Conservation (phyloP, 768 basidiomycete genomes). For the Cyclocybe aegerita region DNA sequence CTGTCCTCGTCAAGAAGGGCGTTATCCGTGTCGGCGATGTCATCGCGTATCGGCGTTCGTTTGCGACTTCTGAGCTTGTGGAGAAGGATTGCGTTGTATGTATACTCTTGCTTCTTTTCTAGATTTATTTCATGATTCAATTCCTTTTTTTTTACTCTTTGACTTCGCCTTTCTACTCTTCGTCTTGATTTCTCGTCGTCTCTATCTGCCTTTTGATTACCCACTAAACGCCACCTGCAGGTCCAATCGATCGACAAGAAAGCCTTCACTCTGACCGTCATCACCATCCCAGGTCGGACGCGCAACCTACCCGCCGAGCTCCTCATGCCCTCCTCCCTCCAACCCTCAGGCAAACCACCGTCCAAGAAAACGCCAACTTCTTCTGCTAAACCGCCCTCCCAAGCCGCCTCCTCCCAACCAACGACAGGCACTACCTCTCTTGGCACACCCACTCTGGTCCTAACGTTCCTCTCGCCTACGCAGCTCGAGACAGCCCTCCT, state of each 20-base stretch:
- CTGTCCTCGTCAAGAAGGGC: slow-evolving; percentile 41
- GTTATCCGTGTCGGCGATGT: slow-evolving; percentile 54
- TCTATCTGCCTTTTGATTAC: no score
- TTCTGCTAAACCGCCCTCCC: no score
- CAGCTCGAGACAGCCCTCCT: slow-evolving; percentile 53
- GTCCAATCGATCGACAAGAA: slow-evolving; percentile 44
- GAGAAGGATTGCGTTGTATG: slow-evolving; percentile 58
- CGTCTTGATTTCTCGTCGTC: no score
- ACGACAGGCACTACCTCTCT: no score
- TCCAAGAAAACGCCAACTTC: no score
- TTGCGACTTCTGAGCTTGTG: slow-evolving; percentile 37
- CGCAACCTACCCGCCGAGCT: slow-evolving; percentile 37
- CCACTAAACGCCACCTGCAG: slow-evolving; percentile 22
- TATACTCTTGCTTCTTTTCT: background rate
- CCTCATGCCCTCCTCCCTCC: slow-evolving; percentile 26
- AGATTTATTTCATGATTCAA: background rate
- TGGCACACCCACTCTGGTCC: slow-evolving; percentile 24
- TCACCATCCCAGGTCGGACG: slow-evolving; percentile 36
- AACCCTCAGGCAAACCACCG: slow-evolving; percentile 15
- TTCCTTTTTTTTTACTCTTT: background rate
- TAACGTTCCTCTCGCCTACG: slow-evolving; percentile 40
- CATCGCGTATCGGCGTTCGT: slow-evolving; percentile 51
- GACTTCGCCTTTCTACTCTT: no score
- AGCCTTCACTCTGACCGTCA: slow-evolving; percentile 39
- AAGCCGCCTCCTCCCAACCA: no score